These are phyloP conservation scores for Ceratocystis alfenasii DNA, from an alignment of 2,329 filamentous ascomycete genomes.

Conservation along the genomic window DNA sequence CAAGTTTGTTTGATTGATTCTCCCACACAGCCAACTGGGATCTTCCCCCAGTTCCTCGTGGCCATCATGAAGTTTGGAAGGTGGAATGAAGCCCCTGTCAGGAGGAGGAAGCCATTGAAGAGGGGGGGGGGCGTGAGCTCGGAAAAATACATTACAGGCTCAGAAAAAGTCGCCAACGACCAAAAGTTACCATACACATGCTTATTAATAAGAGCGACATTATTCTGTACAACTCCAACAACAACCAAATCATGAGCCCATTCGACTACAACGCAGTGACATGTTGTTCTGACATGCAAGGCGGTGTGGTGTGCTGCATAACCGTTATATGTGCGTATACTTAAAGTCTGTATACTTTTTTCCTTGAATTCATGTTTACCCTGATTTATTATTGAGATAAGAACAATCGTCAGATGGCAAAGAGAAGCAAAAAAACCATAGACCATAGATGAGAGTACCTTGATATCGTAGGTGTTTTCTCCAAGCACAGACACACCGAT, in stretches of 20 bases:
- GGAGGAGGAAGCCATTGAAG: neutral
- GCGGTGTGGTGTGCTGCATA: neutral
- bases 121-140: neutral
- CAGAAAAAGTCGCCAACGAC: neutral
- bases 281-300: neutral
- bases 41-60: neutral
- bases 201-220: neutral
- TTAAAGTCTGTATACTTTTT: neutral
- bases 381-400: neutral
- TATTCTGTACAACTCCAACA: conserved; percentile 9
- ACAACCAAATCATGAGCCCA: neutral
- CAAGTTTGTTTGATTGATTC: neutral
- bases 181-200: neutral
- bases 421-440: neutral
- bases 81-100: neutral
- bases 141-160: neutral
- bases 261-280: neutral
- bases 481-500: neutral
- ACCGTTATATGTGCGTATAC: neutral
- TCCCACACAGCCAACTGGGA: neutral
- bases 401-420: neutral
- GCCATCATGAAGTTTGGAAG: conserved; percentile 6
- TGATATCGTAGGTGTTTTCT: neutral
- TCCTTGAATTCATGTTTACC: too few relatives aligned
- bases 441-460: neutral